Conservation (phyloP, 2,329 filamentous ascomycete genomes). For the Orbilia blumenaviensis region DNA sequence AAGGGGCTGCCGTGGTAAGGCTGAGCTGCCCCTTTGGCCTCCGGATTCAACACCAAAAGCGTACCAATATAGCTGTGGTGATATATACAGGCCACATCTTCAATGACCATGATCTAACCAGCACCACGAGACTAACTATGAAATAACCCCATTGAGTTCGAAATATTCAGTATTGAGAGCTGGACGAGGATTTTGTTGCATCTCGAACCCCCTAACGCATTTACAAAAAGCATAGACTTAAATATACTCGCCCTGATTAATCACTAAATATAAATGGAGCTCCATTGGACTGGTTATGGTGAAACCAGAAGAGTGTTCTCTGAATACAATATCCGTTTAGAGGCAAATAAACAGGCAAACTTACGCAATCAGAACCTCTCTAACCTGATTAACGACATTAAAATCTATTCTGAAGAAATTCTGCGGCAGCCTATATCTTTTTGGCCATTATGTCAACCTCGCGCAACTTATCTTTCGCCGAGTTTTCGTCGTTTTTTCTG, state of each 20-base stretch:
- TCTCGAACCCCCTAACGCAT: no score
- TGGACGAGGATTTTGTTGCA: no score
- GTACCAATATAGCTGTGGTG: neutral
- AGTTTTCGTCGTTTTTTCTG: neutral
- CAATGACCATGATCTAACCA: no score
- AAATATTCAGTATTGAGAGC: no score
- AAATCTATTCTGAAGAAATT: neutral
- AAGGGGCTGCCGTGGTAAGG: neutral
- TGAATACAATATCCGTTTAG: neutral
- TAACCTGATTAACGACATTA: neutral
- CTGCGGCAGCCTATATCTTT: neutral
- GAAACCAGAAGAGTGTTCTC: neutral
- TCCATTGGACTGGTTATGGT: neutral
- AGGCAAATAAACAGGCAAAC: neutral
- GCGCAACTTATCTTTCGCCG: neutral
- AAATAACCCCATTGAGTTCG: no score
- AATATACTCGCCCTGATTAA: no score
- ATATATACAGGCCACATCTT: neutral
- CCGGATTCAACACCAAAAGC: neutral
- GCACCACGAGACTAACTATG: no score
- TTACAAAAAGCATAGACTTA: no score
- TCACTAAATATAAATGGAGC: no score
- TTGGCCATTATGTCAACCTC: neutral
- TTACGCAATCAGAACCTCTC: neutral
- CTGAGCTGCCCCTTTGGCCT: neutral